These are phyloP conservation scores for Ustilaginoidea virens DNA, from an alignment of 2,329 filamentous ascomycete species.

Conservation along the genomic window DNA sequence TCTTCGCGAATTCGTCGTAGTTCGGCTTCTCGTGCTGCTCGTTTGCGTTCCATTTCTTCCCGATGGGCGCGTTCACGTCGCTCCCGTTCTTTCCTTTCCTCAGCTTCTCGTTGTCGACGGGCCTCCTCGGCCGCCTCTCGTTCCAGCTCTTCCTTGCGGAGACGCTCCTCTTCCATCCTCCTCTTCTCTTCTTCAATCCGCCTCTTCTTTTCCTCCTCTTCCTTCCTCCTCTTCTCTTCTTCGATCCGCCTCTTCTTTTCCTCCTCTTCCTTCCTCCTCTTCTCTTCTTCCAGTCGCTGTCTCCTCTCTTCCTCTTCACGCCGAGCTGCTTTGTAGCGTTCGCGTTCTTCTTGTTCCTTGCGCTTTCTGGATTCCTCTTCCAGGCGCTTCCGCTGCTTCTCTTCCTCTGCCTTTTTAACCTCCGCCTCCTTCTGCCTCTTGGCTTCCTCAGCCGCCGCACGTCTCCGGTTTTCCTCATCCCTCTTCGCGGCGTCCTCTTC, in stretches of 20 bases:
- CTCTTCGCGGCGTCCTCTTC: conserved; percentile 19
- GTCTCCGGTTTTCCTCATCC: conserved; percentile 12
- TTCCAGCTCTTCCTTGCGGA: conserved; percentile 27
- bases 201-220: conserved; percentile 23
- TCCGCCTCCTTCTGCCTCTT: conserved; percentile 14
- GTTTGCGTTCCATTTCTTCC: conserved; percentile 32
- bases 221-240: conserved; percentile 19
- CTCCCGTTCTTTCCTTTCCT: conserved; percentile 34
- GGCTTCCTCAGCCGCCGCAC: conserved; percentile 17
- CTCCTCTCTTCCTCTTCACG: conserved; percentile 20
- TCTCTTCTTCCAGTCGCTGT: conserved; percentile 19
- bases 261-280: conserved; percentile 13
- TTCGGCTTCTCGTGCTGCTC: conserved; percentile 35
- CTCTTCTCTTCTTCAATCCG: conserved; percentile 21
- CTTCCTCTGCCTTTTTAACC: conserved; percentile 13
- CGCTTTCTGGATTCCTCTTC: conserved; percentile 20
- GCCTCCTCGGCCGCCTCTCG: conserved; percentile 33
- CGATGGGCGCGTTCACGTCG: conserved; percentile 26
- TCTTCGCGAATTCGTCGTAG: conserved; percentile 35
- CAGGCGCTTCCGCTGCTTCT: conserved; percentile 16
- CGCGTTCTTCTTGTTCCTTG: conserved; percentile 14
- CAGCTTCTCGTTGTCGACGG: conserved; percentile 33
- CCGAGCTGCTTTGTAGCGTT: conserved; percentile 16
- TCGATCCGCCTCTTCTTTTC: conserved; percentile 18
- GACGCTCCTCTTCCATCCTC: conserved; percentile 29